Evolutionary conservation across 495 filamentous ascomycete species (phyloP).

Genomic region (Lineolata rhizophorae): DNA sequence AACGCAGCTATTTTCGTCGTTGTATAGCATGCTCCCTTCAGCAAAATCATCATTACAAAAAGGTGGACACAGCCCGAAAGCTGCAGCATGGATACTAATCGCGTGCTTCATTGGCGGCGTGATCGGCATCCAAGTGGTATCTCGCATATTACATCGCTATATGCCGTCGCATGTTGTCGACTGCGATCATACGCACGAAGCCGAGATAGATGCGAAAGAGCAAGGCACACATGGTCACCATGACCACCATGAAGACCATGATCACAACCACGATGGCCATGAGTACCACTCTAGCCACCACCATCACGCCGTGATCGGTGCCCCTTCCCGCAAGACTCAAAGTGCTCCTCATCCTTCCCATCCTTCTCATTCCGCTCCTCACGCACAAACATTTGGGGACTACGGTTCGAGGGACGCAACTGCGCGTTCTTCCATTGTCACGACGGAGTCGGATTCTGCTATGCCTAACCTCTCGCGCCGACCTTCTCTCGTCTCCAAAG

Average conservation of each 20-base stretch:
- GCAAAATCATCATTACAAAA: slow-evolving; percentile 51
- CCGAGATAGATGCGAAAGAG: slow-evolving; percentile 14
- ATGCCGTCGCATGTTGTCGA: slow-evolving; percentile 88
- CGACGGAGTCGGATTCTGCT: too few relatives aligned
- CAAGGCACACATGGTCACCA: slow-evolving; percentile 10
- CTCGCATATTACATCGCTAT: slow-evolving; percentile 54
- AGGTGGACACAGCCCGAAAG: slow-evolving; percentile 38
- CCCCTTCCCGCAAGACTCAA: too few relatives aligned
- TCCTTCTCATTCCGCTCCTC: too few relatives aligned
- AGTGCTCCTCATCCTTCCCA: too few relatives aligned
- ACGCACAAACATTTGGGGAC: too few relatives aligned
- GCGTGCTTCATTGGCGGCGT: slow-evolving; percentile 64
- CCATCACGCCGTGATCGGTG: too few relatives aligned
- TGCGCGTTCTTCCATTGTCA: too few relatives aligned
- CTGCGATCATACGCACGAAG: slow-evolving; percentile 65
- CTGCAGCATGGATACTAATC: slow-evolving; percentile 51
- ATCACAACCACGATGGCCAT: slow-evolving; percentile 7
- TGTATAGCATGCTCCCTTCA: slow-evolving; percentile 87
- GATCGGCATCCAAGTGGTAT: slow-evolving; percentile 61
- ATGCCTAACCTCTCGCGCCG: too few relatives aligned
- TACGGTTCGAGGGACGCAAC: too few relatives aligned
- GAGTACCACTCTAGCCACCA: too few relatives aligned
- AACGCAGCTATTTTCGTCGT: slow-evolving; percentile 64
- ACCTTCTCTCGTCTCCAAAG: too few relatives aligned
- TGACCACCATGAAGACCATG: slow-evolving; percentile 21